A percentile compares a stretch with the other conserved stretches of the same genome.
Conservation (phyloP, 768 basidiomycete genomes). For the Candolleomyces aberdarensis region DNA sequence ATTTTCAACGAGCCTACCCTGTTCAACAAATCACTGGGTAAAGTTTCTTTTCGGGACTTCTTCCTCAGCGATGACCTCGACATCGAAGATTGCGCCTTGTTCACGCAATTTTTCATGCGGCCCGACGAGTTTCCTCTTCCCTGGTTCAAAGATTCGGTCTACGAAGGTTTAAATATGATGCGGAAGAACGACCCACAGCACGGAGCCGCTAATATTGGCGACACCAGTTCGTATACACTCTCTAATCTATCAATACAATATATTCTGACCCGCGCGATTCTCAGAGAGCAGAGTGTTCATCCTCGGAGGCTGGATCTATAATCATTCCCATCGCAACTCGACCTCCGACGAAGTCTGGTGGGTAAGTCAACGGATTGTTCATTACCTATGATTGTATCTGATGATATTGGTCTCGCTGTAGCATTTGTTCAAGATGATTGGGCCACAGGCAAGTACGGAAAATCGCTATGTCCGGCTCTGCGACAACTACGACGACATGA, state of each 20-base stretch:
- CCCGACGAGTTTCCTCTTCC: slow-evolving; percentile 12
- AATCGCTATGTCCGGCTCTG: slow-evolving; percentile 28
- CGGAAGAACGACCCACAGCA: not conserved
- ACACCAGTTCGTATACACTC: not conserved
- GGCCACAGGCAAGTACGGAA: slow-evolving; percentile 19
- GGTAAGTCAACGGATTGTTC: slow-evolving; percentile 15
- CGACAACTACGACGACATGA: slow-evolving; percentile 25
- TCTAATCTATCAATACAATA: not conserved
- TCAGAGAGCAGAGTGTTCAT: slow-evolving; percentile 19
- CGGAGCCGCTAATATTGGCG: slow-evolving; percentile 1
- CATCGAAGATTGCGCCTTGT: slow-evolving; percentile 15
- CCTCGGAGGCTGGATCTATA: slow-evolving; percentile 30
- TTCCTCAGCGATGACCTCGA: slow-evolving; percentile 28
- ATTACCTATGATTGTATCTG: too few species aligned
- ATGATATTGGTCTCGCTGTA: not conserved
- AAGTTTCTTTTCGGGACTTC: slow-evolving; percentile 30
- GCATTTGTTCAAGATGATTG: slow-evolving; percentile 3
- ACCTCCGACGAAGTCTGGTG: slow-evolving; percentile 29
- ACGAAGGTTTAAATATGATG: slow-evolving; percentile 16
- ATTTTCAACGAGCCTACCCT: slow-evolving; percentile 26
- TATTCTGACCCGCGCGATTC: not conserved
- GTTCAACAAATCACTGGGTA: slow-evolving; percentile 24
- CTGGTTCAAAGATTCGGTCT: slow-evolving; percentile 25
- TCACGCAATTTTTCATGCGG: slow-evolving; percentile 4
- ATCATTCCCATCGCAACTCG: slow-evolving; percentile 13